These are phyloP conservation scores for Aspergillus udagawae DNA, from an alignment of 2,329 filamentous ascomycete species.

Conservation along the genomic window DNA sequence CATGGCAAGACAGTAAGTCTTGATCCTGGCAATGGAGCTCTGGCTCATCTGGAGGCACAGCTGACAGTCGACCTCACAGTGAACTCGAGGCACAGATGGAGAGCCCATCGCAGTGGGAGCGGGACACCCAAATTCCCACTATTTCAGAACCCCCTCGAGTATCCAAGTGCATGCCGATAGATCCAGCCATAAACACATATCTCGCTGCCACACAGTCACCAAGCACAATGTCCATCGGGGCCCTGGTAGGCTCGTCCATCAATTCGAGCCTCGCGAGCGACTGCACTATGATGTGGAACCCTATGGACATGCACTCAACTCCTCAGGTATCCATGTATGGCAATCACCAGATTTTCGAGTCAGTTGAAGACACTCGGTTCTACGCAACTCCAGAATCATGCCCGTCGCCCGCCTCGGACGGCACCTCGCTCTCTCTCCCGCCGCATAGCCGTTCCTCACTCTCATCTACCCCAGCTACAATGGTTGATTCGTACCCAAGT, in stretches of 20 bases:
- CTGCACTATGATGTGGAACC: constrained; percentile 33
- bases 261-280: constrained; percentile 31
- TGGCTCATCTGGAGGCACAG: background rate
- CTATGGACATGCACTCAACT: constrained; percentile 32
- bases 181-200: constrained; percentile 19
- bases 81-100: constrained; percentile 35
- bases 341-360: constrained; percentile 33
- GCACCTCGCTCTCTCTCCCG: constrained; percentile 29
- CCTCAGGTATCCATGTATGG: constrained; percentile 25
- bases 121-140: constrained; percentile 20
- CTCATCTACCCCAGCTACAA: constrained; percentile 30
- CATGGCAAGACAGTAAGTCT: constrained; percentile 49
- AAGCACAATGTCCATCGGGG: constrained; percentile 34
- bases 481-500: constrained; percentile 34
- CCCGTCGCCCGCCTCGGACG: constrained; percentile 40
- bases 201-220: constrained; percentile 25
- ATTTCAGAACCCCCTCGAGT: constrained; percentile 17
- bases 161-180: constrained; percentile 21
- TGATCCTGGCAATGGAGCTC: no score
- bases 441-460: constrained; percentile 28
- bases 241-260: constrained; percentile 32
- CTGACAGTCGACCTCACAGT: constrained; percentile 19
- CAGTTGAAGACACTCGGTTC: constrained; percentile 38
- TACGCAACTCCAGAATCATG: constrained; percentile 44
- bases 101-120: constrained; percentile 22